Percentiles rank a stretch among this genome's conserved stretches.
phyloP scores from a whole-genome alignment of 371 early-diverging fungal species.

The Mucor indicus region DNA sequence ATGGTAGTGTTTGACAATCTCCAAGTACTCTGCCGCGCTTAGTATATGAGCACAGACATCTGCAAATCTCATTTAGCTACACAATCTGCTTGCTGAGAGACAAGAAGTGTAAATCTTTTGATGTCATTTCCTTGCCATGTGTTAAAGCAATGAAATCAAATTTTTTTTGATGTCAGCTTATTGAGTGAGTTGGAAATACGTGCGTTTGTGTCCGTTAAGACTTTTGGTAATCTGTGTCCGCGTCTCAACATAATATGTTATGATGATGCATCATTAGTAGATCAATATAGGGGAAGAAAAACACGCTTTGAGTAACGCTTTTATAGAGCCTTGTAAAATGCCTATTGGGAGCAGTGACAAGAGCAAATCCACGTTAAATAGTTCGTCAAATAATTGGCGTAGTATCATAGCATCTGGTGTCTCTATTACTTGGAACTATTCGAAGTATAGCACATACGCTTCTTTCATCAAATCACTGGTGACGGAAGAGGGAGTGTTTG shows the following conservation, averaged over 20 bases:
- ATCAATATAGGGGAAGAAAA: constrained; percentile 89
- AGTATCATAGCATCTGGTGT: constrained; percentile 97
- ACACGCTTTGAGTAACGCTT: constrained; percentile 92
- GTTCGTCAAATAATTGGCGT: constrained; percentile 75
- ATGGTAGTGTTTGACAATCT: constrained; percentile 68
- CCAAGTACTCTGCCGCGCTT: constrained; percentile 90
- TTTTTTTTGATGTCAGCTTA: constrained; percentile 42
- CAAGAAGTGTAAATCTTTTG: constrained; percentile 62
- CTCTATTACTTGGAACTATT: constrained; percentile 96
- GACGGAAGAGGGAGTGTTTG: constrained; percentile 77
- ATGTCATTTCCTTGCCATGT: constrained; percentile 27
- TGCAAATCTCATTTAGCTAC: constrained; percentile 80
- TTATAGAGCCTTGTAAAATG: constrained; percentile 91
- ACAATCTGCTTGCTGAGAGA: constrained; percentile 69
- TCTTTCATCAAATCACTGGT: constrained; percentile 79
- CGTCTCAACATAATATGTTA: constrained; percentile 79
- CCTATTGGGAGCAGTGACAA: constrained; percentile 91
- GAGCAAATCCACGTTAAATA: constrained; percentile 84
- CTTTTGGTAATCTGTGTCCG: constrained; percentile 87
- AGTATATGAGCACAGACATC: constrained; percentile 82
- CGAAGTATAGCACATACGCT: constrained; percentile 89
- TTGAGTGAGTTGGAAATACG: constrained; percentile 62
- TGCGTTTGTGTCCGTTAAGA: constrained; percentile 55
- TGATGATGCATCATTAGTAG: constrained; percentile 75
- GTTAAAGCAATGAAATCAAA: constrained; percentile 36